Evolutionary conservation across 1,284 basidiomycete species (phyloP).

Genomic region (Phellopilus nigrolimitatus): DNA sequence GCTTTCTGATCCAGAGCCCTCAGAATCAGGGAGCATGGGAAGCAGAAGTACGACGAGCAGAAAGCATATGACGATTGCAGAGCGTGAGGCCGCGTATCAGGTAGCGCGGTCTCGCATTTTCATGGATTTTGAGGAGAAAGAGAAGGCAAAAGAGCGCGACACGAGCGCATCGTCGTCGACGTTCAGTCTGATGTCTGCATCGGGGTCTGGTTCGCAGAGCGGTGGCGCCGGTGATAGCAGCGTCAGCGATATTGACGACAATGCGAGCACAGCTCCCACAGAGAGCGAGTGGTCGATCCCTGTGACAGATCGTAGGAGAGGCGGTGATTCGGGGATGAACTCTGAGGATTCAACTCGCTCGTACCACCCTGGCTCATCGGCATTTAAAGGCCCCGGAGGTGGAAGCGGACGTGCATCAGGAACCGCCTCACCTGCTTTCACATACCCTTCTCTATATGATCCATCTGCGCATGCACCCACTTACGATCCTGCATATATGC

Average conservation of each 20-base stretch:
- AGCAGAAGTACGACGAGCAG: slow-evolving; percentile 60
- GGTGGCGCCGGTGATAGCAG: slow-evolving; percentile 52
- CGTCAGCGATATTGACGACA: slow-evolving; percentile 59
- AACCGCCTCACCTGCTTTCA: slow-evolving; percentile 66
- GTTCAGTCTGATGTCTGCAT: slow-evolving; percentile 57
- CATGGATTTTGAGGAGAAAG: slow-evolving; percentile 72
- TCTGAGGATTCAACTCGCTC: slow-evolving; percentile 55
- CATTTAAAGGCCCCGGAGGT: slow-evolving; percentile 49
- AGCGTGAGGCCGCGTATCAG: slow-evolving; percentile 79
- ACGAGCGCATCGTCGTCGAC: slow-evolving; percentile 73
- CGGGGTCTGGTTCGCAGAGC: slow-evolving; percentile 52
- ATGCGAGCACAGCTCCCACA: slow-evolving; percentile 61
- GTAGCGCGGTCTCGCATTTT: slow-evolving; percentile 79
- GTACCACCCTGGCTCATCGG: slow-evolving; percentile 43
- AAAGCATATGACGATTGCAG: slow-evolving; percentile 69
- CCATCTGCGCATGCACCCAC: slow-evolving; percentile 39
- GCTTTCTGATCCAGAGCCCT: slow-evolving; percentile 69
- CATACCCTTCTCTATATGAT: slow-evolving; percentile 66
- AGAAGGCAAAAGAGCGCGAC: slow-evolving; percentile 67
- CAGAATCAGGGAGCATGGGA: slow-evolving; percentile 70
- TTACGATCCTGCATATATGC: slow-evolving; percentile 45
- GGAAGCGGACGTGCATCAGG: slow-evolving; percentile 62
- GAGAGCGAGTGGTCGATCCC: slow-evolving; percentile 78
- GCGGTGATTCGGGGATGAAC: slow-evolving; percentile 35
- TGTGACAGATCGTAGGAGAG: slow-evolving; percentile 41